Conservation (phyloP, 148 eudicot species). For the Vaccinium macrocarpon region DNA sequence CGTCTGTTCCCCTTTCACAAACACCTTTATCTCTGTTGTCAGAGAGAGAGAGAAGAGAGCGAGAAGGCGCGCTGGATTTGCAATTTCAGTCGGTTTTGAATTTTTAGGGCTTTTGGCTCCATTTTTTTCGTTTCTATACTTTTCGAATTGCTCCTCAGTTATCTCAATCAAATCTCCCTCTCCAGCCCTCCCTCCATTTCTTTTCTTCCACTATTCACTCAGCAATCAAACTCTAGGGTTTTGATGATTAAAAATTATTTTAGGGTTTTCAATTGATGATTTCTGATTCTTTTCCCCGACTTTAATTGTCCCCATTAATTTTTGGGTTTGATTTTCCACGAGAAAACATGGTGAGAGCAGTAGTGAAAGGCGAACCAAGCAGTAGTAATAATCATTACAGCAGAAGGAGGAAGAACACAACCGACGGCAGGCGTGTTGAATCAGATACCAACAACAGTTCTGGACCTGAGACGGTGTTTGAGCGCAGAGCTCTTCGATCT, state of each 20-base stretch:
- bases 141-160: not conserved
- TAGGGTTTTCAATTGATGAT: slow-evolving; percentile 13
- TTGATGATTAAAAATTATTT: not conserved
- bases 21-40: not conserved
- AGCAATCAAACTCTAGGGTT: not conserved
- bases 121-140: not conserved
- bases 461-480: slow-evolving; percentile 26
- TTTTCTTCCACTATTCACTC: not conserved
- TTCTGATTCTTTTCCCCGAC: not conserved
- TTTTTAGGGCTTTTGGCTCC: slow-evolving; percentile 17
- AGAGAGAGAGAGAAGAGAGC: not conserved
- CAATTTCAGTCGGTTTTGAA: not conserved
- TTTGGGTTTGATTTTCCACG: not conserved
- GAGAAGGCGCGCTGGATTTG: slow-evolving; percentile 5
- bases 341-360: slow-evolving; percentile 23
- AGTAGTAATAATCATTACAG: not conserved
- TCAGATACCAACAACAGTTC: not conserved
- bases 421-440: slow-evolving; percentile 18
- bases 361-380: slow-evolving; percentile 19
- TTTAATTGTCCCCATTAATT: too few relatives aligned
- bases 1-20: not conserved
- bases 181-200: not conserved
- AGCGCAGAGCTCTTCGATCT: slow-evolving; percentile 66
- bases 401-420: slow-evolving; percentile 8
- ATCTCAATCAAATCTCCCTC: not conserved